Base-by-base conservation (phyloP, 192 early-diverging fungal species). In the Rhizophagus prolifer region DNA sequence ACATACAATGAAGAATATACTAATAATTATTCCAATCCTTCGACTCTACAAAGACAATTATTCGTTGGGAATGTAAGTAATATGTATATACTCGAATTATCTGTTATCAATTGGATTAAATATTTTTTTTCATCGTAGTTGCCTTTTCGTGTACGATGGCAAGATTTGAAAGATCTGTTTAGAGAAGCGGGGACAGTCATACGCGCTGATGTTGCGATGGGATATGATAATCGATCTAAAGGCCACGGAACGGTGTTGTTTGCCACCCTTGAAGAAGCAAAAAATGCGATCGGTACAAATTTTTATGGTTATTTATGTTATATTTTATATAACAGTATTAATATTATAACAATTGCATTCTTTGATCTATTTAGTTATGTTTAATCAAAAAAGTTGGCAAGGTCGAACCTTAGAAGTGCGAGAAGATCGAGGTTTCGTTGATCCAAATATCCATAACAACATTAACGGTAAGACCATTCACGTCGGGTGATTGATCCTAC, bases 201-300 rank as follows among this genome's bases (percentile, higher is more conserved):
- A 38, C 84, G 92, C 9, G 88, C 90, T 10, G 92, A 93, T 79
- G 89, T 94, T 28, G 82, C 83, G 2, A 74, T 86, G 62, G 81
- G 83, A 30, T 81, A 72, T 13, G 87, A 90, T 63, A 84, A 90
- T 62, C 81, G 90, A 46, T 91, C 91, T 6, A 92, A 90, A 80
- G 92, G 92, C 7, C 91, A 90, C 70, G 92, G 90, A 10, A 93
- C 88, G 2, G 91, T 94, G 0, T 77, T 89, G 44, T 93, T 92
- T 85, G 78, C 84, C 36, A 86, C 82, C 13, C 81, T 89, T 13
- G 90, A 91, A 64, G 92, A 92, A 61, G 92, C 93, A 19, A 86
- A 86, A 80, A 87, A 86, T 38, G 91, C 91, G 10, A 88, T 93
- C 75, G 82, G 85, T 87, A 79, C 76, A 72, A 58, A 44, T 9